Conservation (phyloP, 257 asterid genomes). For the Thymus quinquecostatus region DNA sequence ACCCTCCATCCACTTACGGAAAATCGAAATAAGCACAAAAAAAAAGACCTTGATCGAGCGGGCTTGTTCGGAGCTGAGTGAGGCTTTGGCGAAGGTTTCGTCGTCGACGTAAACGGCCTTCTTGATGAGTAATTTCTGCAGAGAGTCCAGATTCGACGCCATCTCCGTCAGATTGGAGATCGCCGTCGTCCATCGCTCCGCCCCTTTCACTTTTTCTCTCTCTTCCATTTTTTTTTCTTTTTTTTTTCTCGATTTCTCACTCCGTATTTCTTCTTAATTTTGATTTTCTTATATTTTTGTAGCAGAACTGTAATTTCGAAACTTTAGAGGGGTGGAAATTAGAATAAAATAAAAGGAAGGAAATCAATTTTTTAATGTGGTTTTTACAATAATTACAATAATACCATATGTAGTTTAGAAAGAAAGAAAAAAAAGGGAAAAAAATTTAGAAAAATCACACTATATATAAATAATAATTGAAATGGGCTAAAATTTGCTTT, state of each 20-base stretch:
- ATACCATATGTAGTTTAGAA: too few relatives aligned
- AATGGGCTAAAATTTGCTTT: too few relatives aligned
- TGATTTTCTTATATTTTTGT: not conserved
- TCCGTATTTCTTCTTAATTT: not conserved
- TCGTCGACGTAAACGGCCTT: constrained; percentile 91
- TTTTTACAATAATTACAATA: too few relatives aligned
- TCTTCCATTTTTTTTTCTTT: constrained; percentile 45
- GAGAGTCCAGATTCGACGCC: constrained; percentile 77
- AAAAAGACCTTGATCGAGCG: constrained; percentile 78
- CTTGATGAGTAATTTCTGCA: constrained; percentile 69
- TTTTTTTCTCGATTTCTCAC: not conserved
- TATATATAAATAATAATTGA: too few relatives aligned
- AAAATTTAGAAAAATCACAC: too few relatives aligned
- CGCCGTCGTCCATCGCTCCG: constrained; percentile 91
- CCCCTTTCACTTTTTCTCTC: constrained; percentile 55
- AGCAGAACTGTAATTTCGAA: not conserved
- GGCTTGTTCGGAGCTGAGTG: constrained; percentile 85
- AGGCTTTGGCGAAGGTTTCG: constrained; percentile 84
- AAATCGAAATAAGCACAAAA: not conserved
- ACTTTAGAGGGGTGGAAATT: not conserved
- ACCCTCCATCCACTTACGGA: not conserved
- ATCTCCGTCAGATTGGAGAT: constrained; percentile 79
- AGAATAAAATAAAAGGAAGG: not conserved
- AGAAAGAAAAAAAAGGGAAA: too few relatives aligned
- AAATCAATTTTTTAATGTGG: too few relatives aligned